Conservation (phyloP, 2,329 filamentous ascomycete species). For the Aspergillus hortae region DNA sequence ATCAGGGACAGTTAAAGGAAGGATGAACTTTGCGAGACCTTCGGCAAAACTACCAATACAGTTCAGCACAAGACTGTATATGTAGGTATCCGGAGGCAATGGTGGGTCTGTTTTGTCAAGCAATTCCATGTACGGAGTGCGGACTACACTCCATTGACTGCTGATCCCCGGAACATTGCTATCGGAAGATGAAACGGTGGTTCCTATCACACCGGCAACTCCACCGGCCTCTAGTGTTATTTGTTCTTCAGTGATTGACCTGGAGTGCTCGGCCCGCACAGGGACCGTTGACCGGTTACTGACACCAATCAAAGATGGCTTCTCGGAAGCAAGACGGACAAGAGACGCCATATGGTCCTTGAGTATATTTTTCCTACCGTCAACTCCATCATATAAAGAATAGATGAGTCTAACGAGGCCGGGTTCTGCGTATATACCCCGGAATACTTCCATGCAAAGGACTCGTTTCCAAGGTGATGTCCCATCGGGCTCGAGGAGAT, state of each 20-base stretch:
- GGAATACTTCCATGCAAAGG: constrained; percentile 86
- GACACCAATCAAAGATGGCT: constrained; percentile 81
- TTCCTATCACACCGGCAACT: constrained; percentile 80
- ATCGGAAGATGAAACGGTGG: constrained; percentile 64
- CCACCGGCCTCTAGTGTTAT: constrained; percentile 86
- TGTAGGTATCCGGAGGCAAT: constrained; percentile 81
- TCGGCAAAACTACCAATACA: constrained; percentile 91
- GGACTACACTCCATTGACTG: constrained; percentile 82
- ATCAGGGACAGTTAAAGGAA: constrained; percentile 86
- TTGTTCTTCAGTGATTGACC: constrained; percentile 66
- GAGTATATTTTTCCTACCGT: constrained; percentile 71
- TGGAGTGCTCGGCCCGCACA: constrained; percentile 54
- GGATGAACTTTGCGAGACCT: constrained; percentile 84
- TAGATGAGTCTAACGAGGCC: constrained; percentile 76
- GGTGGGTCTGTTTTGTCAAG: constrained; percentile 89
- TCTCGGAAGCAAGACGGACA: constrained; percentile 89
- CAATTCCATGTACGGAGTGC: constrained; percentile 86
- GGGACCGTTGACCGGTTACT: constrained; percentile 85
- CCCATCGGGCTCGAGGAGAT: constrained; percentile 80
- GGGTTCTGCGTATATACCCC: constrained; percentile 79
- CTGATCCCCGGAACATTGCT: constrained; percentile 73
- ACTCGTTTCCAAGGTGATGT: constrained; percentile 80
- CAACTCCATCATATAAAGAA: constrained; percentile 69
- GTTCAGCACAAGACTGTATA: constrained; percentile 82
- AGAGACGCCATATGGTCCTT: constrained; percentile 81